These are phyloP conservation scores for Nevesoporus exiguus DNA, from an alignment of 768 basidiomycete genomes.

Conservation along the genomic window DNA sequence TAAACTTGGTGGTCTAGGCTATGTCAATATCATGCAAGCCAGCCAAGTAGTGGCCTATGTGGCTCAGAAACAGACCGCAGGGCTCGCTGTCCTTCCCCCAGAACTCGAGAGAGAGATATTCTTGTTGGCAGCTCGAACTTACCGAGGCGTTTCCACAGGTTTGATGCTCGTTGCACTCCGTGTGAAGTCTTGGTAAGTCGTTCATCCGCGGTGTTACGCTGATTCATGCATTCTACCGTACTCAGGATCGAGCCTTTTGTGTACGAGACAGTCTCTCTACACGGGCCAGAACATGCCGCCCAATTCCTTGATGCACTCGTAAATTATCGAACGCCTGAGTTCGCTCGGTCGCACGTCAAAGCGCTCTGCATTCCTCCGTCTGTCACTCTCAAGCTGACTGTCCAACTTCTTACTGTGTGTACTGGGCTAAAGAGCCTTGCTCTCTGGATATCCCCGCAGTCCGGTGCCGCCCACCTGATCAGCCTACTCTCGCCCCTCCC, in stretches of 20 bases:
- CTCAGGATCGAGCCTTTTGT: conserved; percentile 22
- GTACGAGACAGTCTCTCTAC: conserved; percentile 19
- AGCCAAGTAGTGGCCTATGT: not conserved
- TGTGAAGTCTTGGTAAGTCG: conserved; percentile 16
- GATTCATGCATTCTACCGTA: not conserved
- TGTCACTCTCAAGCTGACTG: conserved; percentile 1
- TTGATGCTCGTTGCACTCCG: conserved; percentile 19
- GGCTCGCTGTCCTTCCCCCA: conserved; percentile 13
- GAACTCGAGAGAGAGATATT: conserved; percentile 23
- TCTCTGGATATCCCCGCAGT: conserved; percentile 13
- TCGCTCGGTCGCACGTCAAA: conserved; percentile 10
- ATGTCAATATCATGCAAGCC: not conserved
- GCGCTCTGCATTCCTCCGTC: conserved; percentile 17
- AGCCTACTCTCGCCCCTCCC: conserved; percentile 10
- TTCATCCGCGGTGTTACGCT: not conserved
- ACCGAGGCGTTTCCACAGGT: conserved; percentile 6
- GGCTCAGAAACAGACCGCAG: not conserved
- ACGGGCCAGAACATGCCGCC: conserved; percentile 3
- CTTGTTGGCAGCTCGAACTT: conserved; percentile 5
- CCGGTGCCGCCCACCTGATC: not conserved
- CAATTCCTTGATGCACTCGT: conserved; percentile 11
- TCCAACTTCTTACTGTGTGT: conserved; percentile 9
- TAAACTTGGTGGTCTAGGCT: too few species aligned
- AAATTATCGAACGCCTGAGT: conserved; percentile 5
- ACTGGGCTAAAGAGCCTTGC: conserved; percentile 14